These are phyloP conservation scores for Ceratocystis huliohia DNA, from an alignment of 2,329 filamentous ascomycete species.

Conservation along the genomic window DNA sequence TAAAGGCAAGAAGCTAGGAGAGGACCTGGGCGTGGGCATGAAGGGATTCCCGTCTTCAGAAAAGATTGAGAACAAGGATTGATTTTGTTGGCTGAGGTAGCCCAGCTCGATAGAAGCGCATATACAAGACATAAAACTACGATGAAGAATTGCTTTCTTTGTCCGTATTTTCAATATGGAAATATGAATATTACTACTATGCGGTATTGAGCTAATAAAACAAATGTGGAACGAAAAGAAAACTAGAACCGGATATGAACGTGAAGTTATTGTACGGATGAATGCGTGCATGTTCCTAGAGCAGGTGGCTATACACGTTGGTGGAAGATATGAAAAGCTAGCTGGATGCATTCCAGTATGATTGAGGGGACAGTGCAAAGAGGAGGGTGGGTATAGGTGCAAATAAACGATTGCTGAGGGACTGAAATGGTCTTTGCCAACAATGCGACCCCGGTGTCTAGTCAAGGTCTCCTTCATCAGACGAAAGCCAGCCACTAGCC, in stretches of 20 bases:
- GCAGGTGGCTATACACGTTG: not conserved
- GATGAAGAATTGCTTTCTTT: too few relatives aligned
- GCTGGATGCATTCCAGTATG: not conserved
- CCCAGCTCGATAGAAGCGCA: too few relatives aligned
- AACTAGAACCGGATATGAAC: not conserved
- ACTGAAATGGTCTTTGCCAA: not conserved
- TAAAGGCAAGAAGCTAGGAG: constrained; percentile 14
- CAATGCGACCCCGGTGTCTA: constrained; percentile 6
- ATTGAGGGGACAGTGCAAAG: not conserved
- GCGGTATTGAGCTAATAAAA: constrained; percentile 26
- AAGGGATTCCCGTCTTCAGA: constrained; percentile 7
- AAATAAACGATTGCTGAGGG: not conserved
- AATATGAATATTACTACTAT: constrained; percentile 10
- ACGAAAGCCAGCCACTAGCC: constrained; percentile 15
- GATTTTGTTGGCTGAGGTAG: not conserved
- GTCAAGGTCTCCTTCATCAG: constrained; percentile 19
- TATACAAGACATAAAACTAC: too few relatives aligned
- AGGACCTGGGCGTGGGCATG: constrained; percentile 17
- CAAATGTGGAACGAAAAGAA: constrained; percentile 21
- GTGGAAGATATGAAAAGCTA: not conserved
- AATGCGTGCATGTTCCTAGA: not conserved
- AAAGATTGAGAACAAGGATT: constrained; percentile 2
- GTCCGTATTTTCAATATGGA: not conserved
- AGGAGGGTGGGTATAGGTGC: not conserved
- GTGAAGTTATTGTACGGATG: not conserved